Evolutionary conservation across 768 basidiomycete genomes (phyloP), one percentile per base, ranked within the genome.

Genomic region (Auriculariales sp.): DNA sequence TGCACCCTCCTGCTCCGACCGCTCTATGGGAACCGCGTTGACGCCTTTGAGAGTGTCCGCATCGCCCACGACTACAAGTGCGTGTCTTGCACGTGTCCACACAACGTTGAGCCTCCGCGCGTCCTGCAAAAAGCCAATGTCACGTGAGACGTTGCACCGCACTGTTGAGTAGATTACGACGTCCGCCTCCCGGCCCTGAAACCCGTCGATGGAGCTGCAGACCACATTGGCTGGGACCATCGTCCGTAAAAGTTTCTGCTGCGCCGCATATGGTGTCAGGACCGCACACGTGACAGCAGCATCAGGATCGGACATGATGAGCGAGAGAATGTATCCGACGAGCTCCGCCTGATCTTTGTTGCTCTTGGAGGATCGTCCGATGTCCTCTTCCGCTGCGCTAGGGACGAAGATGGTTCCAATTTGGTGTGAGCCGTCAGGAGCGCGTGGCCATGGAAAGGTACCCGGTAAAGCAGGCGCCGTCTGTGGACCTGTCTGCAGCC

Each of bases 151-250:
- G 54, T 84, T 83, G 55, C 72, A 75, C 10, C 80, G 71, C 12
- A 83, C 81, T 3, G 77, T 73, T 0, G 77, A 74, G 57, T 81
- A 79, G 24, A 84, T 71, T 39, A 83, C 68, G 44, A 83, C 68
- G 53, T 84, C 81, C 52, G 73, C 75, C 57, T 83, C 81, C 29
- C 80, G 68, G 11, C 80, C 80, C 58, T 83, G 81, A 57, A 81
- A 83, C 0, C 77, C 73, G 55, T 80, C 78, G 32, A 80, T 68
- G 0, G 78, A 80, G 31, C 68, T 74, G 39, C 64, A 66, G 4
- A 64, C 56, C 24, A 67, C 57, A 15, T 66, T 58, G 36, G 31
- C 17, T n/a, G 63, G 58, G 14, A 55, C 42, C 2, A 59, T 60
- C 17, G 66, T 58, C 22, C 70, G 69, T 3, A 82, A 65, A 0